A percentile compares a stretch with the other conserved stretches of the same genome.
Conservation (phyloP, 495 filamentous ascomycete genomes). For the Chaetomium fimeti region DNA sequence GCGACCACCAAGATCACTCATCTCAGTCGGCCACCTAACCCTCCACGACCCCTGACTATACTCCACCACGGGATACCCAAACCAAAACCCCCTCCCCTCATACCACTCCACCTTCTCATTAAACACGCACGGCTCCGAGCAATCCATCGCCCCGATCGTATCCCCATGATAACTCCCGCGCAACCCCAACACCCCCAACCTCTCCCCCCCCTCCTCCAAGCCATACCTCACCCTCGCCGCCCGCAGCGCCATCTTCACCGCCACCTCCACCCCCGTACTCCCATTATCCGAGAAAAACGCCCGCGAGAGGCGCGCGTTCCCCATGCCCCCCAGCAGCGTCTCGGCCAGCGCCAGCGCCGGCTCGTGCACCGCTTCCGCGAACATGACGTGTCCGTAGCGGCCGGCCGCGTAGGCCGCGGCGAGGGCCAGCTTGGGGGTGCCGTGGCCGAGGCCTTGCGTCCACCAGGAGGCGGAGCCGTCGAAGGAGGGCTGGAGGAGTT, state of each 20-base stretch:
- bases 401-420: conserved; percentile 75
- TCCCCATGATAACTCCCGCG: conserved; percentile 79
- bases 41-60: conserved; percentile 63
- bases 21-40: conserved; percentile 52
- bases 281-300: conserved; percentile 81
- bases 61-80: conserved; percentile 67
- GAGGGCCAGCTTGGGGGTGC: conserved; percentile 62
- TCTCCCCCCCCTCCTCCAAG: conserved; percentile 47
- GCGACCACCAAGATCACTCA: conserved; percentile 31
- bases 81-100: conserved; percentile 68
- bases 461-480: conserved; percentile 83
- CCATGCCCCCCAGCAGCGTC: conserved; percentile 52
- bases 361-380: conserved; percentile 68
- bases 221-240: conserved; percentile 62
- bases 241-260: conserved; percentile 73
- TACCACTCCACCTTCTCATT: conserved; percentile 83
- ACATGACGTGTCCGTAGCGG: conserved; percentile 85
- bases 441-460: conserved; percentile 80
- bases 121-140: conserved; percentile 65
- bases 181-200: conserved; percentile 64
- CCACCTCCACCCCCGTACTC: conserved; percentile 75
- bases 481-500: conserved; percentile 59
- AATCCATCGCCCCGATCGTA: conserved; percentile 80
- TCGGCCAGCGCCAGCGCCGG: conserved; percentile 66
- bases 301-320: conserved; percentile 60